Conservation (phyloP, 2,329 filamentous ascomycete genomes). For the Cladosporium sp. region DNA sequence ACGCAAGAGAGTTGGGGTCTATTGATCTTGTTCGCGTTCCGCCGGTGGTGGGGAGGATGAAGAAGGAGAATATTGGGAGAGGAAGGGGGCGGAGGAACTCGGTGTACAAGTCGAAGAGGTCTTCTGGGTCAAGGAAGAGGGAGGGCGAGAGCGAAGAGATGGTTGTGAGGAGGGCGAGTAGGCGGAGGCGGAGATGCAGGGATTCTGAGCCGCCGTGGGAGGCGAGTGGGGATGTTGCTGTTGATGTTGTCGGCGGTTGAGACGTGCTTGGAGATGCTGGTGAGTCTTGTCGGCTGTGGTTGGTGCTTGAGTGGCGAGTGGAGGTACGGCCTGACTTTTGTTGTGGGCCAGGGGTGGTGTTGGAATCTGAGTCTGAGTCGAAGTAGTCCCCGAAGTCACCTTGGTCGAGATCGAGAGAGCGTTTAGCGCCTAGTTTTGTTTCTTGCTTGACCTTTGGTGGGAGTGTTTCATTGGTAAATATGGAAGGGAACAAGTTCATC, state of each 20-base stretch:
- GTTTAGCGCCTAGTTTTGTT: constrained; percentile 57
- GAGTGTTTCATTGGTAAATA: constrained; percentile 67
- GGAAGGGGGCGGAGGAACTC: constrained; percentile 60
- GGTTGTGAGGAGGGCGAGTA: constrained; percentile 56
- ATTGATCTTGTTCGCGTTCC: constrained; percentile 6
- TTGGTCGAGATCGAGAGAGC: constrained; percentile 54
- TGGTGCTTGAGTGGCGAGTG: constrained; percentile 37
- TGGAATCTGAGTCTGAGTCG: constrained; percentile 29
- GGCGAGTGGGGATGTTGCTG: constrained; percentile 37
- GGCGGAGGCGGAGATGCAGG: constrained; percentile 60
- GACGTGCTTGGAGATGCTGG: constrained; percentile 60
- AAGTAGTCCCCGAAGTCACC: constrained; percentile 41
- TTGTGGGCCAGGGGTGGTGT: constrained; percentile 31
- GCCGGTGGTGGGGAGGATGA: constrained; percentile 47
- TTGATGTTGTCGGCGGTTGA: constrained; percentile 60
- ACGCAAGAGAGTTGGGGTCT: constrained; percentile 45
- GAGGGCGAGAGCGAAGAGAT: constrained; percentile 42
- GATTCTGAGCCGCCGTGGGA: constrained; percentile 52
- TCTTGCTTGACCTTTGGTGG: constrained; percentile 51
- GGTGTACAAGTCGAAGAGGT: constrained; percentile 61
- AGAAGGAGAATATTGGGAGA: constrained; percentile 57
- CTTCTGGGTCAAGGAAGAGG: constrained; percentile 52
- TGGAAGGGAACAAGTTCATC: constrained; percentile 59
- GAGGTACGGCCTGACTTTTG: constrained; percentile 60
- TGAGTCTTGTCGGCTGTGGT: constrained; percentile 41